Base-by-base conservation (phyloP, 305 asterid species). In the Solanum hybrid region DNA sequence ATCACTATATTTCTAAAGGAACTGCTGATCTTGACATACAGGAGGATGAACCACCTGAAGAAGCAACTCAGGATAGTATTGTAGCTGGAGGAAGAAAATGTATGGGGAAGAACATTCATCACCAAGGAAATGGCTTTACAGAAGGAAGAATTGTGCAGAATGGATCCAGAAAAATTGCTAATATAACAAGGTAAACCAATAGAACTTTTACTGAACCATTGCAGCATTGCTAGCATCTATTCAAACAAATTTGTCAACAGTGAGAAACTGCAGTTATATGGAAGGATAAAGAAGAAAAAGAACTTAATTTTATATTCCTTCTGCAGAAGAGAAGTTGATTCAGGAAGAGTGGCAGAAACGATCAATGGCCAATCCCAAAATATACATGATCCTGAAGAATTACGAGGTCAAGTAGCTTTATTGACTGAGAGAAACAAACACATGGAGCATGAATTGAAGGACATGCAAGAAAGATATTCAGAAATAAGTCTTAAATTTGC, bases 401-500 rank as follows among this genome's bases (percentile, higher is more conserved):
- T 95, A 93, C 89, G 78, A 89, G 88, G 89, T 90, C 98, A 95
- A 94, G 93, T 93, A 82, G 91, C 92, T 81, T 94, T 91, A 37
- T 86, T 95, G 91, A 96, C 94, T 92, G 98, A 96, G 90, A 93
- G 88, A 91, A 95, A 96, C 93, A 94, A 92, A 90, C 92, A 92
- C 91, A 95, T 94, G 98, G 99, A 93, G 86, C 92, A 91, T 38
- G 98, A 94, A 90, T 87, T 97, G 91, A 97, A 94, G 89, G 99
- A 95, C 88, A 94, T 97, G 98, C 96, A 93, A 88, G 99, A 95
- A 79, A 94, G 98, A 92, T 97, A 97, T 91, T 95, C 98, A 91
- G 99, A 97, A 93, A 94, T 96, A 91, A 97, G 99, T 91, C 99
- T 97, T 91, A 96, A 90, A 92, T 97, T 96, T 89, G 99, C 99